These are phyloP conservation scores for Lipomyces mesembrius DNA, from an alignment of 805 yeast genomes.

Conservation along the genomic window DNA sequence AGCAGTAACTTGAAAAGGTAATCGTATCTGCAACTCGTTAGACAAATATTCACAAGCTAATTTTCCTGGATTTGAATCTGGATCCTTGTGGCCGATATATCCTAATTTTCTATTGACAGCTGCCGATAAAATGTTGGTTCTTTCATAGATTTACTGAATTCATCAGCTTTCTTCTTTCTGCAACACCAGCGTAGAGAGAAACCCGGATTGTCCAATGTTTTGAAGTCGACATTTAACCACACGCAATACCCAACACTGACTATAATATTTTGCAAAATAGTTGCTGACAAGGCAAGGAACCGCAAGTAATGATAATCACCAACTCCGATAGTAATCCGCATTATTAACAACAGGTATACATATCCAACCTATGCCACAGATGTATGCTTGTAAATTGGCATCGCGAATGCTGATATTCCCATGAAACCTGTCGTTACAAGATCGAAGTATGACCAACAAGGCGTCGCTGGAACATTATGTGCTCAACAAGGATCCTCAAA, in stretches of 20 bases:
- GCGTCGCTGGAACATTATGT: not conserved
- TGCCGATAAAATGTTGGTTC: not conserved
- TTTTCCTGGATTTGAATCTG: not conserved
- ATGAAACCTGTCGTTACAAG: not conserved
- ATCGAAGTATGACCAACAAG: not conserved
- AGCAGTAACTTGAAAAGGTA: conserved; percentile 90
- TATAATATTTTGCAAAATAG: not conserved
- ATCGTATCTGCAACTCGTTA: conserved; percentile 76
- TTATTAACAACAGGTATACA: not conserved
- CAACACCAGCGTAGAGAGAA: not conserved
- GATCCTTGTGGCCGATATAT: not conserved
- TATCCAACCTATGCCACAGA: not conserved
- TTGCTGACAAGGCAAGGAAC: not conserved
- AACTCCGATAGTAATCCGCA: not conserved
- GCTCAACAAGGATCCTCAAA: not conserved
- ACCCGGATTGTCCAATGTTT: not conserved
- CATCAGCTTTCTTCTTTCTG: not conserved
- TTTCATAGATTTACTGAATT: not conserved
- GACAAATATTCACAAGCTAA: not conserved
- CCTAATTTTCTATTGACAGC: not conserved
- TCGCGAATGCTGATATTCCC: not conserved
- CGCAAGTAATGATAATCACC: not conserved
- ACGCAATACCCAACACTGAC: not conserved
- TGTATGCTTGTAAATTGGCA: not conserved
- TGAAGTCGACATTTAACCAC: not conserved